Evolutionary conservation across 2,329 filamentous ascomycete species (phyloP), one percentile per base, ranked within the genome.

Genomic region (Colletotrichum simmondsii): DNA sequence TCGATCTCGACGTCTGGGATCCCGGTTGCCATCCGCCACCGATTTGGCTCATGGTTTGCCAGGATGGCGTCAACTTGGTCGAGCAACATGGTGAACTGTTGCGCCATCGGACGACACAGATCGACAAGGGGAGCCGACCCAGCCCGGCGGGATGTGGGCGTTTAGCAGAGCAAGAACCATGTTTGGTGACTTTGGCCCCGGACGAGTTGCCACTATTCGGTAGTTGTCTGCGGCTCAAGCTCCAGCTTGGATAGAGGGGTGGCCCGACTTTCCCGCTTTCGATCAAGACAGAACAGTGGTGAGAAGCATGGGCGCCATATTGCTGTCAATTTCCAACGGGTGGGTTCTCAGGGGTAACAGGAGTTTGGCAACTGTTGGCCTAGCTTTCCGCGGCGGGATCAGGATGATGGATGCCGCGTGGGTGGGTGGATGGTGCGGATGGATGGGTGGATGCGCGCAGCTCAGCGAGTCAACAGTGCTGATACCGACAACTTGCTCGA

Each of bases 281-380:
- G 70, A 60, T 57, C 66, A 57, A 72, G 54, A 57, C 37, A 57
- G 16, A 70, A 70, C 35, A 56, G 28, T 42, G 32, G 56, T 57
- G n/a, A 60, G 30, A n/a, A 60, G 54, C 49, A 72, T 53, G 42
- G 66, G 66, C 52, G 49, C 61, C 71, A 52, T 49, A 57, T 26
- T 61, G 61, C 24, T 65, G 61, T 73, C 61, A 65, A 71, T 70
- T 32, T 65, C 70, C 46, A 65, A 73, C 66, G 11, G 28, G 24
- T 24, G 54, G 46, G 56, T 59, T 52, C 32, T 70, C 61, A 65
- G 66, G 66, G 49, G 49, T 37, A 35, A 65, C 61, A 10, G 28
- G 32, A 19, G 54, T 16, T 53, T 46, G n/a, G n/a, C 16, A 42
- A 22, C 24, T 16, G 16, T 16, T 28, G 14, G 4, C 19, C 26